Evolutionary conservation across 106 monocot species (phyloP).

Genomic region (Posidonia australis): DNA sequence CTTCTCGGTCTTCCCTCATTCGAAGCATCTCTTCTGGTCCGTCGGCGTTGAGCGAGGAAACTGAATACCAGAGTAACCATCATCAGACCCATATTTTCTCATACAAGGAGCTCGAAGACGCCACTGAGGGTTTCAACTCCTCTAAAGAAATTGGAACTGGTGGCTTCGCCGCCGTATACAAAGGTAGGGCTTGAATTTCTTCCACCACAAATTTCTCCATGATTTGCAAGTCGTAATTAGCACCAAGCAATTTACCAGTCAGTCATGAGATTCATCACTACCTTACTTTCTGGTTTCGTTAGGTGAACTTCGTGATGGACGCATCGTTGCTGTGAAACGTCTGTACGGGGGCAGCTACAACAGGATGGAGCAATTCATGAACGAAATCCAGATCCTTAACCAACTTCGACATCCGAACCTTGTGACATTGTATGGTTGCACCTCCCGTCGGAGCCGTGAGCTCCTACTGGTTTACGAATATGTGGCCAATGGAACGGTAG

Average conservation of each 20-base stretch:
- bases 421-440: conserved; percentile 17
- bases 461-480: conserved; percentile 23
- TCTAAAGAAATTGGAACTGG: conserved; percentile 9
- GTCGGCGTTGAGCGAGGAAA: not conserved
- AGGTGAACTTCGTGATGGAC: conserved; percentile 13
- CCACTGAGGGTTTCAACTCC: conserved; percentile 11
- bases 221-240: too few relatives aligned
- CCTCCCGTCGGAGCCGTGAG: conserved; percentile 10
- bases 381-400: conserved; percentile 11
- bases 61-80: not conserved
- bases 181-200: too few relatives aligned
- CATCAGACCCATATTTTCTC: conserved; percentile 6
- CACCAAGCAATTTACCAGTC: too few relatives aligned
- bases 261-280: too few relatives aligned
- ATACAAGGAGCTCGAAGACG: conserved; percentile 16
- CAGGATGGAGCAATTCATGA: conserved; percentile 15
- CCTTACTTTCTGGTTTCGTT: not conserved
- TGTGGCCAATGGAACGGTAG: conserved; percentile 15
- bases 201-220: too few relatives aligned
- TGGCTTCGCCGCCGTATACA: conserved; percentile 2
- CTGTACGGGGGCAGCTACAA: conserved; percentile 13
- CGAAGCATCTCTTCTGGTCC: not conserved
- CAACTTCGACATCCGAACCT: conserved; percentile 19
- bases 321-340: conserved; percentile 12
- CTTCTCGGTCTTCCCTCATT: not conserved